Base-by-base conservation (phyloP, 768 basidiomycete genomes). In the Suillus discolor region DNA sequence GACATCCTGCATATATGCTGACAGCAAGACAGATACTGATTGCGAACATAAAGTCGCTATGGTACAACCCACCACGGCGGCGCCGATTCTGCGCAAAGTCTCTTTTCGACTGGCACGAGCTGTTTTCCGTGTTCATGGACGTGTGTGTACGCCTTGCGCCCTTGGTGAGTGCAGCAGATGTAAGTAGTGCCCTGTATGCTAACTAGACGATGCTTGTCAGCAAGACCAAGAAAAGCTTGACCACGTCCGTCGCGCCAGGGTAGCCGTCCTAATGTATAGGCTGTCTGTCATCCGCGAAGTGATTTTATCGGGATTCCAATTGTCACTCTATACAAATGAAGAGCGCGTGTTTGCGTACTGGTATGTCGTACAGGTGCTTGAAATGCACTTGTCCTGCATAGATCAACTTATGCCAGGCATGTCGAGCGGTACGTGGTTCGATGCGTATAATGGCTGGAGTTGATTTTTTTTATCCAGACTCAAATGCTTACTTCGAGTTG, bases 331-430 rank as follows among this genome's bases (percentile, higher is more conserved):
- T 70, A 80, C 85, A 25, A 74, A 81, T 1, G 85, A 90, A 51
- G 93, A 95, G 71, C 84, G 80, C 41, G 80, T 89, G 0, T 86
- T 92, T 67, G 89, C 92, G 3, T 93, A 94, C 75, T 93, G 91
- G 89, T 91, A 91, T 71, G 78, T 81, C 6, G 73, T 83, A 3
- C 81, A 83, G 53, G 82, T 93, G 4, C 77, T 89, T 1, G 85
- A 88, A 23, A 75, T 75, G 28, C 88, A 92, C 68, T 71, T 91
- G 11, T 74, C 76, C 4, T 84, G 79, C 65, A 74, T 91, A 62
- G 87, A 91, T 62, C 73, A 77, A 18, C 62, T 91, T 53, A 57
- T 83, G 18, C 67, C 71, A 2, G 73, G 78, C 13, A 71, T 86
- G 7, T 73, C 77, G 44, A 69, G 79, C 75, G 78, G 87, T 82